Base-by-base conservation (phyloP, 75 land plant species). In the Ceratopteris richardii region DNA sequence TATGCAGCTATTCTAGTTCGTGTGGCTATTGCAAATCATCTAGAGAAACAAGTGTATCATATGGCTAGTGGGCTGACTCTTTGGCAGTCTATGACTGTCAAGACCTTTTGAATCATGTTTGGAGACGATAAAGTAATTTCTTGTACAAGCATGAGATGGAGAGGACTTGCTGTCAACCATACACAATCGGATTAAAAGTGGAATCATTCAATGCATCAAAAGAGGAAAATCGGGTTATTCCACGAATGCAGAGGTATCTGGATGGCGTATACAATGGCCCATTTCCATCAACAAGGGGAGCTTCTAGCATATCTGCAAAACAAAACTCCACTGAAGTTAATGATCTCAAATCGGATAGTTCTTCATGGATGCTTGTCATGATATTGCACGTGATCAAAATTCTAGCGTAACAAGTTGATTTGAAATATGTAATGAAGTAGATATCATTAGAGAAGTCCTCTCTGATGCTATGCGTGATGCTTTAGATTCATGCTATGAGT, bases 71-170 rank as follows among this genome's bases (percentile, higher is more conserved):
- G 54, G 76, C 65, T 22, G 57, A 62, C 36, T 61, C 60, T 11
- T 63, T 65, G 5, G 52, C 65, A 14, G 65, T 61, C 31, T 31
- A 61, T 31, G 70, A 67, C 37, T 70, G 63, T 51, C 73, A 70
- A 70, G 73, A 66, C 63, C 27, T 93, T 37, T 79, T 93, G 68
- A 84, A 93, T 62, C 75, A 82, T 47, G 98, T 95, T 1, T 93
- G 98, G 98, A 82, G 98, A 68, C 85, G 98, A 73, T 93, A 84
- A 47, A 96, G 98, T 1, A 85, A 51, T 50, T 82, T 62, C 61
- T 65, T 89, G 0, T 93, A 88, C 79, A 88, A 85, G 74, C 98
- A 90, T 33, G 81, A 84, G 40, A 82, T 88, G 97, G 66, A 75
- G 46, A 74, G 40, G 7, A 85, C 97, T 24, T 92, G 97, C 74